Evolutionary conservation across 305 asterid genomes (phyloP).

Genomic region (Petunia hybrid): DNA sequence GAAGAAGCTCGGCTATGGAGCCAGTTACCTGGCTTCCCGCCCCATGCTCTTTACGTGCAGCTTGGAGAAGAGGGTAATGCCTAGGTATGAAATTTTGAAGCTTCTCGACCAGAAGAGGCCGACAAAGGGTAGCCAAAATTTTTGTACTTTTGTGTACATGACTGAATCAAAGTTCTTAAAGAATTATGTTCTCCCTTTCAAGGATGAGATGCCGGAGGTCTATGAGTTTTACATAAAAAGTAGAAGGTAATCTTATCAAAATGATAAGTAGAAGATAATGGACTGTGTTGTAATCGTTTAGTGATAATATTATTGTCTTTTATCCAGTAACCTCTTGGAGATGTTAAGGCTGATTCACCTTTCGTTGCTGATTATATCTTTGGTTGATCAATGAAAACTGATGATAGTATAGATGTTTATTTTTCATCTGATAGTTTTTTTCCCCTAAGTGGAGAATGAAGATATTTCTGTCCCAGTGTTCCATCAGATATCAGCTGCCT

Average conservation of each 20-base stretch:
- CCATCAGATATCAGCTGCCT: too few species aligned
- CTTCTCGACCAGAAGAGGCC: conserved; percentile 22
- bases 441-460: neutral
- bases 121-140: neutral
- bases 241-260: neutral
- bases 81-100: conserved; percentile 29
- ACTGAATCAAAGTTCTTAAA: conserved; percentile 18
- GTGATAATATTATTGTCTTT: too few species aligned
- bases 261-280: neutral
- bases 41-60: neutral
- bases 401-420: neutral
- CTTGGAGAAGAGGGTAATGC: conserved; percentile 34
- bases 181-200: conserved; percentile 26
- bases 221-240: conserved; percentile 23
- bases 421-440: neutral
- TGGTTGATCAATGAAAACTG: neutral
- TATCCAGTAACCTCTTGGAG: too few species aligned
- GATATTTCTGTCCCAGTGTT: neutral
- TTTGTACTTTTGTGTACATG: neutral
- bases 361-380: neutral
- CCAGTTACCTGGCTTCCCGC: conserved; percentile 9
- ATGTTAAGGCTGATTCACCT: too few species aligned
- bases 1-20: conserved; percentile 23
- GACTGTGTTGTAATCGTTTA: neutral
- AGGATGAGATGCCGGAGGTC: neutral